These are phyloP conservation scores for Carpinus viminea DNA, from an alignment of 306 rosid genomes.

Conservation along the genomic window DNA sequence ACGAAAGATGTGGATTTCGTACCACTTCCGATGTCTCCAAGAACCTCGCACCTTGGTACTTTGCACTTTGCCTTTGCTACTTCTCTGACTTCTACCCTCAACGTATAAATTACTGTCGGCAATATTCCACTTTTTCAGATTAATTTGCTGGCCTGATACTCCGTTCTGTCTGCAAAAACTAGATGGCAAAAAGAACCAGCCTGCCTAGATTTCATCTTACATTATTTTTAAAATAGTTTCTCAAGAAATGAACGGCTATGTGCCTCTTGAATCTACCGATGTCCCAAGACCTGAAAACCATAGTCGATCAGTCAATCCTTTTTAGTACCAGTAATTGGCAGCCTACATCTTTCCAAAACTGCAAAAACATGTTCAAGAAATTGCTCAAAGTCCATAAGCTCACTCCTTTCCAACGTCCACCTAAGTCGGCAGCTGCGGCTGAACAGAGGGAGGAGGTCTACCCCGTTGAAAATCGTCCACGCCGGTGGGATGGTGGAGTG, in stretches of 20 bases:
- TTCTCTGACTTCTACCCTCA: too few relatives aligned
- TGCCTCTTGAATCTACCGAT: constrained; percentile 15
- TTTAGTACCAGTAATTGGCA: background rate
- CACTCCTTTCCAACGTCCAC: background rate
- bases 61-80: too few relatives aligned
- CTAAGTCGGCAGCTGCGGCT: background rate
- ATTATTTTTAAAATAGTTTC: too few relatives aligned
- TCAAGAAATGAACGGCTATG: too few relatives aligned
- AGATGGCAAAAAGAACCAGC: background rate
- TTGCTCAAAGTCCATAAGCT: constrained; percentile 17
- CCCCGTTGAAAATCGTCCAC: constrained; percentile 31
- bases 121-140: background rate
- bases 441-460: background rate
- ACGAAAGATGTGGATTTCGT: too few relatives aligned
- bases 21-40: too few relatives aligned
- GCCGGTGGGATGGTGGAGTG: constrained; percentile 32
- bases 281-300: background rate
- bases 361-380: constrained; percentile 22
- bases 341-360: background rate
- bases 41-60: too few relatives aligned
- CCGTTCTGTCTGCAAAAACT: background rate
- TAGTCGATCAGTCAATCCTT: background rate
- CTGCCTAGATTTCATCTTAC: background rate
- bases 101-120: background rate
- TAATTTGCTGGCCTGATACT: background rate